phyloP scores from a whole-genome alignment of 345 rosid species.

The Pseudoturritis turrita region DNA sequence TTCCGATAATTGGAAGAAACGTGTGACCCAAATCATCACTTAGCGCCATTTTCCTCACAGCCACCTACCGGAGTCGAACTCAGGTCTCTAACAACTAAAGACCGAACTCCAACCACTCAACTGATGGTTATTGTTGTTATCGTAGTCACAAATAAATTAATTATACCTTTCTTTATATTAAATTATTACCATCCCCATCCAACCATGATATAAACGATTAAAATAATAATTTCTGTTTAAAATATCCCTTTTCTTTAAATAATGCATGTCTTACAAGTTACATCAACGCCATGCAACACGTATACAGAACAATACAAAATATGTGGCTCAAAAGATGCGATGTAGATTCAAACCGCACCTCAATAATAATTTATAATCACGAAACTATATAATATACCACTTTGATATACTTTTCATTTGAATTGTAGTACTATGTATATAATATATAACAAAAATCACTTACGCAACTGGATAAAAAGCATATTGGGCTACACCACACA shows the following conservation, averaged over 20 bases:
- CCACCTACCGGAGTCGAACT: neutral
- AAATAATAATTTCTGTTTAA: neutral
- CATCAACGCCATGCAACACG: conserved; percentile 6
- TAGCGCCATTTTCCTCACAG: neutral
- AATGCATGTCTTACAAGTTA: neutral
- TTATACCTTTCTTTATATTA: neutral
- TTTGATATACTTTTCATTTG: neutral
- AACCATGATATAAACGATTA: neutral
- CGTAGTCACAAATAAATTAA: neutral
- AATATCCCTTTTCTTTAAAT: neutral
- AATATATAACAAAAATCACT: neutral
- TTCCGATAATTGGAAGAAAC: neutral
- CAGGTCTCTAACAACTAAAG: neutral
- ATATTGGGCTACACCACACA: conserved; percentile 48
- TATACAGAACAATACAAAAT: neutral
- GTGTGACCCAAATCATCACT: neutral
- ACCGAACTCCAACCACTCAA: neutral
- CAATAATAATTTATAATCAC: neutral
- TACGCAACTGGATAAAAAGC: conserved; percentile 49
- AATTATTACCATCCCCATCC: neutral
- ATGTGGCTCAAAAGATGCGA: neutral
- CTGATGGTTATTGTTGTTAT: neutral
- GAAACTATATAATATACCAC: neutral
- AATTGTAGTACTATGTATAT: neutral
- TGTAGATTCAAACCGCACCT: conserved; percentile 12